These are phyloP conservation scores for Trichoderma reesei DNA, from an alignment of 495 filamentous ascomycete species.

Conservation along the genomic window DNA sequence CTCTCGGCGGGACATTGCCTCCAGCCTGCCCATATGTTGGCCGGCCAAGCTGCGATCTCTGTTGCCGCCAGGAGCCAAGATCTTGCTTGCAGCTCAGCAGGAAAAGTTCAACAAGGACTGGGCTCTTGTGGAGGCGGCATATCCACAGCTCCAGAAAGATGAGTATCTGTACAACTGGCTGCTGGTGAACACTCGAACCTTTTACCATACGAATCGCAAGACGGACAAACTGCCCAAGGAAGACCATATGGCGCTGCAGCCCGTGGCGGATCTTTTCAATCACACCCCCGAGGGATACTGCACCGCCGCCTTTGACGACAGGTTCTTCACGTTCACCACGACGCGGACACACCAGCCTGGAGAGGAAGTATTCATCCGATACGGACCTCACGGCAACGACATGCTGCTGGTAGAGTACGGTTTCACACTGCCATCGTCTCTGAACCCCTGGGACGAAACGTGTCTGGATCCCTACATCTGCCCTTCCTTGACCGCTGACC, in stretches of 20 bases:
- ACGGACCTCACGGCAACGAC: slow-evolving; percentile 72
- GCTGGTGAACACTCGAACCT: slow-evolving; percentile 73
- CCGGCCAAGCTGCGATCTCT: slow-evolving; percentile 32
- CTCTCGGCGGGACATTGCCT: slow-evolving; percentile 43
- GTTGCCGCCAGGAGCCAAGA: slow-evolving; percentile 34
- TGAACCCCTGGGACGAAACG: slow-evolving; percentile 59
- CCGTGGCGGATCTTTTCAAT: slow-evolving; percentile 85
- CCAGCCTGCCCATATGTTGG: slow-evolving; percentile 65
- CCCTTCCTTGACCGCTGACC: slow-evolving; percentile 33
- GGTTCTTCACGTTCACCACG: slow-evolving; percentile 53
- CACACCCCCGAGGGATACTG: slow-evolving; percentile 55
- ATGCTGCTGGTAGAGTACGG: slow-evolving; percentile 79
- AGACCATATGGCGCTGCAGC: slow-evolving; percentile 71
- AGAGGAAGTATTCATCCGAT: slow-evolving; percentile 72
- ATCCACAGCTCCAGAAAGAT: slow-evolving; percentile 41
- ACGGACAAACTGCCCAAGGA: slow-evolving; percentile 45
- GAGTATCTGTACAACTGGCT: slow-evolving; percentile 66
- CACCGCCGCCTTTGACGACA: slow-evolving; percentile 47
- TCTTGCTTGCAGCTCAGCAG: slow-evolving; percentile 51
- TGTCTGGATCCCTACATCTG: slow-evolving; percentile 61
- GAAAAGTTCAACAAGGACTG: slow-evolving; percentile 55
- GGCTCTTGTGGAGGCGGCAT: slow-evolving; percentile 40
- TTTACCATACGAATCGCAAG: slow-evolving; percentile 55
- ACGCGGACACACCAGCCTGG: slow-evolving; percentile 46
- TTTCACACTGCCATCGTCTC: slow-evolving; percentile 48